phyloP scores from a whole-genome alignment of 2,329 filamentous ascomycete genomes.

The Coniochaeta hoffmannii region DNA sequence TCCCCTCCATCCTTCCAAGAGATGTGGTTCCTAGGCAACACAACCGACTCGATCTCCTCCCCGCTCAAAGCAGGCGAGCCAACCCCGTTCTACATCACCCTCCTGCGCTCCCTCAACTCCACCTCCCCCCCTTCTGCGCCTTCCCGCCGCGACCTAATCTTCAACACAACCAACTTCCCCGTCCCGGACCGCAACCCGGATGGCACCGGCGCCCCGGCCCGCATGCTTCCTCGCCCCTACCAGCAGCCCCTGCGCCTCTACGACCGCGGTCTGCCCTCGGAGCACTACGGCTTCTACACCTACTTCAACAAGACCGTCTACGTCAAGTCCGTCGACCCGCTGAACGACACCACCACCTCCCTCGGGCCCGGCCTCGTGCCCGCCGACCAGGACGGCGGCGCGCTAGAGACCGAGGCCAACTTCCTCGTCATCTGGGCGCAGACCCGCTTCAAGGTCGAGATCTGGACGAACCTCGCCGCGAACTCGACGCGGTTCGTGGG shows the following conservation, averaged over 20 bases:
- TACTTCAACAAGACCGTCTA: constrained; percentile 88
- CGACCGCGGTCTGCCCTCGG: constrained; percentile 69
- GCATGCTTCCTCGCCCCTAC: constrained; percentile 58
- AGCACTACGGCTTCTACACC: constrained; percentile 91
- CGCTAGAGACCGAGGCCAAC: constrained; percentile 42
- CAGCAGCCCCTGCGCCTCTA: constrained; percentile 80
- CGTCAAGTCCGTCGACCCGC: constrained; percentile 50
- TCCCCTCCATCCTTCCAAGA: constrained; percentile 57
- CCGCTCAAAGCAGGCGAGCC: constrained; percentile 71
- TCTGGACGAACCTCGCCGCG: constrained; percentile 48
- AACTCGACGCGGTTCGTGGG: constrained; percentile 34
- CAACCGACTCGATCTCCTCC: constrained; percentile 65
- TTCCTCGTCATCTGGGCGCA: constrained; percentile 52
- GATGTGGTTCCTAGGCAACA: constrained; percentile 75
- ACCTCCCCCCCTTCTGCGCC: constrained; percentile 19
- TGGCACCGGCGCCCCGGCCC: constrained; percentile 64
- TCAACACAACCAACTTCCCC: constrained; percentile 40
- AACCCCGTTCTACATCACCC: constrained; percentile 81
- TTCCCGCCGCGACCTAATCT: constrained; percentile 17
- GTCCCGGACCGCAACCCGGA: constrained; percentile 55
- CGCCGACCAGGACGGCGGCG: constrained; percentile 48
- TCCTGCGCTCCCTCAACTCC: constrained; percentile 43
- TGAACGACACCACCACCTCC: constrained; percentile 38
- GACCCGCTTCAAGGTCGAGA: constrained; percentile 56
- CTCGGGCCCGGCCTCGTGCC: constrained; percentile 28